A percentile compares a stretch with the other conserved stretches of the same genome.
Evolutionary conservation across 192 early-diverging fungal genomes (phyloP).

Genomic region (Tieghemiomyces parasiticus): DNA sequence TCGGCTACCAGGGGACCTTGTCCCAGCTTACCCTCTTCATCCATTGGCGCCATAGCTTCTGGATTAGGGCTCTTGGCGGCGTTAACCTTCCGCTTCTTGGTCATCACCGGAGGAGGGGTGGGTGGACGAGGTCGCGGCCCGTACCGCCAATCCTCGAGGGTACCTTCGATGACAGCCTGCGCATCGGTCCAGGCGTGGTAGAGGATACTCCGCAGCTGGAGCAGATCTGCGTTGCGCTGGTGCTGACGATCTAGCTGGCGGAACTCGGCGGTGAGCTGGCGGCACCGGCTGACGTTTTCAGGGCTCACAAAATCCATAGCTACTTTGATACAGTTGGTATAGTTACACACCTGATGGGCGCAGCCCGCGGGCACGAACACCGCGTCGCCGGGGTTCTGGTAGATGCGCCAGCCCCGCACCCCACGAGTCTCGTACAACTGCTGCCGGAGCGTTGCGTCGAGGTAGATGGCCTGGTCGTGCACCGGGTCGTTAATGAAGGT

Average conservation of each 20-base stretch:
- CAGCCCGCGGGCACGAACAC: slow-evolving; percentile 67
- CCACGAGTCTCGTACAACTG: slow-evolving; percentile 23
- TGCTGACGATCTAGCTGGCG: slow-evolving; percentile 19
- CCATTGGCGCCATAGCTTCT: no score
- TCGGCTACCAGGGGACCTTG: no score
- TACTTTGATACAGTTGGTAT: slow-evolving; percentile 43
- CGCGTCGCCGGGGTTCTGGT: slow-evolving; percentile 54
- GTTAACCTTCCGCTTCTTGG: no score
- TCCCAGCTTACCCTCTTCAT: no score
- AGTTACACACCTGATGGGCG: slow-evolving; percentile 60
- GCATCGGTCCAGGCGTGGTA: slow-evolving; percentile 16
- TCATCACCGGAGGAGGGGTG: no score
- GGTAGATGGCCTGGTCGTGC: slow-evolving; percentile 50
- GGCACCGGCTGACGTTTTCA: slow-evolving; percentile 34
- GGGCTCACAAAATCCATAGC: slow-evolving; percentile 59
- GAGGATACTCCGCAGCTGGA: slow-evolving; percentile 32
- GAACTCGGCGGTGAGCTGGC: slow-evolving; percentile 31
- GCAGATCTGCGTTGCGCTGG: slow-evolving; percentile 27
- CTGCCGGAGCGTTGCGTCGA: slow-evolving; percentile 26
- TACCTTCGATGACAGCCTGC: neutral
- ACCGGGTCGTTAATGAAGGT: slow-evolving; percentile 30
- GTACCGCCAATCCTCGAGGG: slow-evolving; percentile 2
- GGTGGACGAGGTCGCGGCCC: neutral
- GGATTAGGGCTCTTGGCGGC: no score
- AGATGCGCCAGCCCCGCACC: slow-evolving; percentile 34